Evolutionary conservation across 2,329 filamentous ascomycete genomes (phyloP).

Genomic region (Diaporthe capsici): DNA sequence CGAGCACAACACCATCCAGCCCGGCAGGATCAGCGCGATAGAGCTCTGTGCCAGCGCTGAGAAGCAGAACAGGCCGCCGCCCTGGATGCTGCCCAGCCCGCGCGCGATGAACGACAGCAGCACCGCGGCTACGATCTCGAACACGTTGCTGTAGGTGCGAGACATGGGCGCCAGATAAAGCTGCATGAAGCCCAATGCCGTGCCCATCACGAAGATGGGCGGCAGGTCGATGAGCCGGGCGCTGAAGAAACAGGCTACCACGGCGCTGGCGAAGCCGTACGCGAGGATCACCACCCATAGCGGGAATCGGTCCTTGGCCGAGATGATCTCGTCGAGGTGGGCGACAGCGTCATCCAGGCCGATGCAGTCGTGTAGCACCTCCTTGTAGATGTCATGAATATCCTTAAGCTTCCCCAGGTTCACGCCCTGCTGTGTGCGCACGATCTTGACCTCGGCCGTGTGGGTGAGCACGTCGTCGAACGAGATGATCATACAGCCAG

Average conservation of each 20-base stretch:
- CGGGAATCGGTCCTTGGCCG: slow-evolving; percentile 60
- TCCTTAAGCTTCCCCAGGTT: slow-evolving; percentile 82
- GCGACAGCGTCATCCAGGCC: slow-evolving; percentile 78
- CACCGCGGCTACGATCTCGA: slow-evolving; percentile 65
- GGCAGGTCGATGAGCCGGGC: slow-evolving; percentile 84
- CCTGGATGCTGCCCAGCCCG: slow-evolving; percentile 70
- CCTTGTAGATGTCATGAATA: slow-evolving; percentile 83
- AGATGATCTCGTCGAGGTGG: slow-evolving; percentile 70
- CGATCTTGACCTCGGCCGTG: slow-evolving; percentile 84
- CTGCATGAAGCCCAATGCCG: slow-evolving; percentile 81
- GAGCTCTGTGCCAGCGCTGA: slow-evolving; percentile 79
- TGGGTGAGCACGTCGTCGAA: slow-evolving; percentile 83
- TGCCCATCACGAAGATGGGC: slow-evolving; percentile 69
- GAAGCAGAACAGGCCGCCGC: slow-evolving; percentile 74
- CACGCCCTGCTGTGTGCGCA: slow-evolving; percentile 77
- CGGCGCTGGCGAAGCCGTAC: slow-evolving; percentile 82
- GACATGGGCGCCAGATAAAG: slow-evolving; percentile 80
- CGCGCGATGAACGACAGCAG: slow-evolving; percentile 78
- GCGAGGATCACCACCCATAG: slow-evolving; percentile 70
- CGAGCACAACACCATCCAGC: slow-evolving; percentile 72
- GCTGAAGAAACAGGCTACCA: slow-evolving; percentile 84
- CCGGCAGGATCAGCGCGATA: slow-evolving; percentile 81
- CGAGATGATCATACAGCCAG: slow-evolving; percentile 93
- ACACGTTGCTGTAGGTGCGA: slow-evolving; percentile 70
- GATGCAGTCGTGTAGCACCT: slow-evolving; percentile 82